Evolutionary conservation across 2,329 filamentous ascomycete species (phyloP).

Genomic region (Ceratocystis huliohia): DNA sequence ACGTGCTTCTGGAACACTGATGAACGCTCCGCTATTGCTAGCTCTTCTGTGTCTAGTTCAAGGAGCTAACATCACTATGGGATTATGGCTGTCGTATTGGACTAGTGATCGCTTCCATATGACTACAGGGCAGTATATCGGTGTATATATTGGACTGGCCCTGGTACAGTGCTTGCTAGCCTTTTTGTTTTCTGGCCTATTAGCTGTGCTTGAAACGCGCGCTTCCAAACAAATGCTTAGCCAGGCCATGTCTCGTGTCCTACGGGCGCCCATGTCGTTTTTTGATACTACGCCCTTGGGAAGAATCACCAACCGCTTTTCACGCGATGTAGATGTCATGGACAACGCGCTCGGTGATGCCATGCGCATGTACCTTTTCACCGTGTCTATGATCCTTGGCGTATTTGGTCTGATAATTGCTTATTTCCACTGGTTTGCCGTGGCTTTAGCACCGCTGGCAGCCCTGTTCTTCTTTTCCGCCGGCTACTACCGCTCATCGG

Average conservation of each 20-base stretch:
- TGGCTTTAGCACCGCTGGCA: conserved; percentile 51
- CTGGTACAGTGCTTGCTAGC: conserved; percentile 57
- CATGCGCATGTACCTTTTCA: conserved; percentile 86
- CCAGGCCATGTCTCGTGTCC: conserved; percentile 62
- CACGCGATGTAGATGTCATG: conserved; percentile 90
- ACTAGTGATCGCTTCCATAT: conserved; percentile 64
- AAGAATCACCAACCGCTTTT: conserved; percentile 92
- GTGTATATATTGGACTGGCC: conserved; percentile 58
- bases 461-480: conserved; percentile 70
- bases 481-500: conserved; percentile 79
- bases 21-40: conserved; percentile 53
- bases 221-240: conserved; percentile 73
- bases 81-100: conserved; percentile 91
- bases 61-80: conserved; percentile 74
- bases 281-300: conserved; percentile 95
- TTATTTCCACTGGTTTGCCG: conserved; percentile 81
- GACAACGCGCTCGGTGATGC: conserved; percentile 83
- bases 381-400: conserved; percentile 64
- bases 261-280: conserved; percentile 71
- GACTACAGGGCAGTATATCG: conserved; percentile 57
- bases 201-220: conserved; percentile 69
- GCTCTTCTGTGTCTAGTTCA: conserved; percentile 59
- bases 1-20: conserved; percentile 56
- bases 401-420: conserved; percentile 85
- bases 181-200: conserved; percentile 65